Base-by-base conservation (phyloP, 2,329 filamentous ascomycete species). In the Hypoxylon sp. region DNA sequence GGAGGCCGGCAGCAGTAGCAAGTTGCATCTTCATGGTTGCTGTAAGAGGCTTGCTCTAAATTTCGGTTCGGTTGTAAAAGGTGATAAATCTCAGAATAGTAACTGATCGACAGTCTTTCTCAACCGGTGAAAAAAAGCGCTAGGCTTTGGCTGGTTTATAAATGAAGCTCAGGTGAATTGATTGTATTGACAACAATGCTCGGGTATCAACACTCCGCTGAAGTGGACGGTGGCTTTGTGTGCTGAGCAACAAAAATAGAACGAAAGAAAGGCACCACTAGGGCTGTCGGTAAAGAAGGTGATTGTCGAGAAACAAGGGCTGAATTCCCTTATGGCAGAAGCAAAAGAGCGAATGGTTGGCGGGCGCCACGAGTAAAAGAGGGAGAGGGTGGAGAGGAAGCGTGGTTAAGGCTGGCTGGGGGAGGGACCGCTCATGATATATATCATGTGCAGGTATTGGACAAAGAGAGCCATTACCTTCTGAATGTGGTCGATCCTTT, bases 21-120 rank as follows among this genome's bases (percentile, higher is more conserved):
- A 54, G 14, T 6, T 72, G 70, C 68, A 75, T 73, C 51, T 76
- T 76, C 79, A 80, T 80, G 46, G 14, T 71, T 63, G 20, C 31
- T 40, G 2, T 27, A 37, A 48, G 59, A 72, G 55, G 46, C 44
- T 66, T 64, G 35, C 55, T 72, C 42, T 58, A 70, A 61, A 65
- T 40, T 81, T 67, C 5, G n/a, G 27, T 61, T 35, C 42, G 11
- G 5, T n/a, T n/a, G 30, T 55, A 49, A 49, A 50, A 50, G 51
- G 11, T 61, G 37, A 61, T 14, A 40, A 25, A 13, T 42, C 3
- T 50, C 17, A 17, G 51, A 60, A 31, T 53, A 42, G 64, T 59
- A 62, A 68, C 61, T 64, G 68, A 68, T 71, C 68, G 42, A 61
- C 68, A 44, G 57, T 61, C 58, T 68, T 69, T 66, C 57, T 64